Evolutionary conservation across 352 stramenopile genomes (phyloP), one percentile per base, ranked within the genome.

Genomic region (Pythium guiyangense): DNA sequence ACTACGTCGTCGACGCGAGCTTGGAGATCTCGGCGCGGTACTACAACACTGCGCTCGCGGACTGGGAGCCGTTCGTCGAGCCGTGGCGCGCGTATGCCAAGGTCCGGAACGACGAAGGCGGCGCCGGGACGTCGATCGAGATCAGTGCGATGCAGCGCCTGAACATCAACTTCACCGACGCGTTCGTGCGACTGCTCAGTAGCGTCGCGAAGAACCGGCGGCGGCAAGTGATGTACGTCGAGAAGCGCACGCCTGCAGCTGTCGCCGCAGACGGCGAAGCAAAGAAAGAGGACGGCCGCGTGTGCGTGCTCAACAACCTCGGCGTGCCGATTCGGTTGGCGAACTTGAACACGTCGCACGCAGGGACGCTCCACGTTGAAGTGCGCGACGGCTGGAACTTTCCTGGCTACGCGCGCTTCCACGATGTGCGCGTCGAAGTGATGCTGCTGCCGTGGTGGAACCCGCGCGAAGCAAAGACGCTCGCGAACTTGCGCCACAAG

Each of bases 221-320:
- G 4, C 89, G 86, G 40, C 83, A 91, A 56, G 76, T 91, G 18
- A 73, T 88, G 26, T 80, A 79, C 54, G 66, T 86, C 11, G 84
- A 93, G 37, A 88, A 89, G 39, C 75, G 86, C 6, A 87, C 84
- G 1, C 81, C 88, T 26, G 79, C 81, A 0, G 81, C 83, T 15
- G 82, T 92, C 6, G 84, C 84, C 29, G 82, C 84, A 18, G 82
- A 94, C 52, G 82, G 74, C 1, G 81, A 92, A 61, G 82, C 85
- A 4, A 92, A 86, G 66, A 91, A 93, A 60, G 84, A 92, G 50
- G 77, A 92, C 45, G 84, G 84, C 1, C 77, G 86, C 34, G 86
- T 96, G 11, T 92, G 79, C 47, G 86, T 96, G n/a, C 68, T 94
- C 8, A 96, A 96, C 59, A 96, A 93, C 50, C 70, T 96, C 2